Conservation (phyloP, 129 eudicot species). For the Heracleum sosnowskyi region DNA sequence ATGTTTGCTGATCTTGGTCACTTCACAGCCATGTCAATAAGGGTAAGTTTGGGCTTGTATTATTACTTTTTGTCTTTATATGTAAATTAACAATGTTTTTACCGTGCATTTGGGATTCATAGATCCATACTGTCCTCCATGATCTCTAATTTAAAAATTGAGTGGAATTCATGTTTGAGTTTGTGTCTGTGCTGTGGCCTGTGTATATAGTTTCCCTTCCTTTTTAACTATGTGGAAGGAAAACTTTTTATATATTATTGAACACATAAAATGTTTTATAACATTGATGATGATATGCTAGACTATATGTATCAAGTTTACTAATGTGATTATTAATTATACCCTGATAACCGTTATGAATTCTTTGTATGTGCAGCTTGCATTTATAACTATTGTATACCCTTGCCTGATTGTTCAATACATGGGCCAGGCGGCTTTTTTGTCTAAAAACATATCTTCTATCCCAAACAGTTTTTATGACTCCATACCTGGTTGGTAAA, state of each 20-base stretch:
- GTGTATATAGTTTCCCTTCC: not conserved
- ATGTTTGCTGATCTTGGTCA: slow-evolving; percentile 98
- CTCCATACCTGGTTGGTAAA: slow-evolving; percentile 73
- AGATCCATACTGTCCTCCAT: not conserved
- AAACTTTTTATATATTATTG: no score
- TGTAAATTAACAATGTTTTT: not conserved
- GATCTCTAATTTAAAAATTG: not conserved
- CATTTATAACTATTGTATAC: slow-evolving; percentile 55
- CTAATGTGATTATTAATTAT: not conserved
- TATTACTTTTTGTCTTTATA: not conserved
- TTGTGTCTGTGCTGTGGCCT: not conserved
- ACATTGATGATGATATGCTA: not conserved
- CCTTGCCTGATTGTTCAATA: slow-evolving; percentile 89
- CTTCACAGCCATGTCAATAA: slow-evolving; percentile 61
- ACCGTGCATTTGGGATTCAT: not conserved
- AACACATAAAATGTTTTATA: not conserved
- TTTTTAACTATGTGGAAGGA: not conserved
- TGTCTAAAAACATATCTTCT: slow-evolving; percentile 57
- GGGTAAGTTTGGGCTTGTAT: slow-evolving; percentile 37
- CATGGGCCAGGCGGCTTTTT: slow-evolving; percentile 98
- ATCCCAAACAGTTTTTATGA: slow-evolving; percentile 74
- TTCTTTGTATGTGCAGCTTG: slow-evolving; percentile 53
- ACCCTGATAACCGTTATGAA: not conserved
- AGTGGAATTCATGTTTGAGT: not conserved
- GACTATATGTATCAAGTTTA: not conserved